A percentile compares a stretch with the other conserved stretches of the same genome.
Conservation (phyloP, 2,329 filamentous ascomycete species). For the Cercospora beticola region DNA sequence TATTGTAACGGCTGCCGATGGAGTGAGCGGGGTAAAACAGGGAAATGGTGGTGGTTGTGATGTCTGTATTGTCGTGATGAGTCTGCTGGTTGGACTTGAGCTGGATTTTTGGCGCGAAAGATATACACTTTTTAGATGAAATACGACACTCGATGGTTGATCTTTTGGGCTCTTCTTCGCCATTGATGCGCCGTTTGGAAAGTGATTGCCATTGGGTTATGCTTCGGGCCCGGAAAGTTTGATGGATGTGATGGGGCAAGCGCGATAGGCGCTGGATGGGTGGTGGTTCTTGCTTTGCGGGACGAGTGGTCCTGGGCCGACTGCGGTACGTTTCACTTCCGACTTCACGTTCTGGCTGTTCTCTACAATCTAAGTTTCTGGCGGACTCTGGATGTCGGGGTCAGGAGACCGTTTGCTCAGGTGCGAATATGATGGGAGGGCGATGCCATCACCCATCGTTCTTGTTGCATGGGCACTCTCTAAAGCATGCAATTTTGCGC, state of each 20-base stretch:
- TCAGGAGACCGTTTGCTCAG: background rate
- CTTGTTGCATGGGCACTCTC: background rate
- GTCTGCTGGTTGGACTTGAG: slow-evolving; percentile 16
- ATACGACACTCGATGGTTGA: background rate
- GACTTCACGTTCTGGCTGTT: background rate
- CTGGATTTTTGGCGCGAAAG: background rate
- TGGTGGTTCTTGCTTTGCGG: background rate
- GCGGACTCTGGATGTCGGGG: background rate
- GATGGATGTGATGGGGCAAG: background rate
- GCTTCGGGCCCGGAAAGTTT: background rate
- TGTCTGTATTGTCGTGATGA: background rate
- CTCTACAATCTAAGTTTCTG: no score
- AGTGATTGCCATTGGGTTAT: background rate
- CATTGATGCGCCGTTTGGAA: background rate
- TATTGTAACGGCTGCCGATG: slow-evolving; percentile 2
- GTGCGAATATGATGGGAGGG: background rate
- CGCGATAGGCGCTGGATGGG: background rate
- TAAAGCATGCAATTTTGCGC: background rate
- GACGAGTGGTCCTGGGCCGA: background rate
- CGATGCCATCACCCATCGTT: background rate
- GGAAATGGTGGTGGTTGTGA: background rate
- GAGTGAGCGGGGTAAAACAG: background rate
- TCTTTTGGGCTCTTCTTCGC: background rate
- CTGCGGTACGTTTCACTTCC: background rate
- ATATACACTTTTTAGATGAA: background rate